A percentile compares a stretch with the other conserved stretches of the same genome.
Conservation (phyloP, 768 basidiomycete species). For the Pulveroboletus frians region DNA sequence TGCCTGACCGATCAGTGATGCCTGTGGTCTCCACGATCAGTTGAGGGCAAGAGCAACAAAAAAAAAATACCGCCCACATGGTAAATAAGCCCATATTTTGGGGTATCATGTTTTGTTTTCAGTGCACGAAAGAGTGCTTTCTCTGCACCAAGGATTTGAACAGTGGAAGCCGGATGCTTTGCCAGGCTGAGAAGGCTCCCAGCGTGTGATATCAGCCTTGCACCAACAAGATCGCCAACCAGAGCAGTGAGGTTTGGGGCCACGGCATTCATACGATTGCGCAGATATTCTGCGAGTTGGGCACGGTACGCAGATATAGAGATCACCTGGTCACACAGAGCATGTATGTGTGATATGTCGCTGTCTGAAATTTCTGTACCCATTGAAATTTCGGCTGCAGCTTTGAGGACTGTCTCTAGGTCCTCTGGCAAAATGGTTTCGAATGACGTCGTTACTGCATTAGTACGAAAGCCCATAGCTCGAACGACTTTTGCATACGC, state of each 20-base stretch:
- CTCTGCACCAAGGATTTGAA: constrained; percentile 74
- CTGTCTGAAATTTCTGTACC: constrained; percentile 98
- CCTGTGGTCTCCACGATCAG: constrained; percentile 39
- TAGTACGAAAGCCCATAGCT: constrained; percentile 95
- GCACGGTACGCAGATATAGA: constrained; percentile 91
- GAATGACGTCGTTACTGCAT: constrained; percentile 81
- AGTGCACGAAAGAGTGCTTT: constrained; percentile 73
- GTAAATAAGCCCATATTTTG: constrained; percentile 99
- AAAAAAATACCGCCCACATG: constrained; percentile 54
- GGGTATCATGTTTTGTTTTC: constrained; percentile 89
- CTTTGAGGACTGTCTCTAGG: constrained; percentile 90
- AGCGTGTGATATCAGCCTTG: constrained; percentile 69
- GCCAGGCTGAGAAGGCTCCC: constrained; percentile 65
- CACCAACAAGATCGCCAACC: constrained; percentile 74
- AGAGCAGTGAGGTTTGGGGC: constrained; percentile 92
- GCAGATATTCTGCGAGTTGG: constrained; percentile 93
- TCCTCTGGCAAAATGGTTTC: constrained; percentile 93
- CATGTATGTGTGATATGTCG: constrained; percentile 95
- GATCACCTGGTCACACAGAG: constrained; percentile 97
- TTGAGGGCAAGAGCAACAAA: neutral
- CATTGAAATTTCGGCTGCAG: constrained; percentile 97
- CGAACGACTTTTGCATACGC: constrained; percentile 95
- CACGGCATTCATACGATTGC: constrained; percentile 97
- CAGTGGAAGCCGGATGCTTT: constrained; percentile 75
- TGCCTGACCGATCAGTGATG: constrained; percentile 94